Evolutionary conservation across 2,329 filamentous ascomycete species (phyloP).

Genomic region (Karstenula rhodostoma): DNA sequence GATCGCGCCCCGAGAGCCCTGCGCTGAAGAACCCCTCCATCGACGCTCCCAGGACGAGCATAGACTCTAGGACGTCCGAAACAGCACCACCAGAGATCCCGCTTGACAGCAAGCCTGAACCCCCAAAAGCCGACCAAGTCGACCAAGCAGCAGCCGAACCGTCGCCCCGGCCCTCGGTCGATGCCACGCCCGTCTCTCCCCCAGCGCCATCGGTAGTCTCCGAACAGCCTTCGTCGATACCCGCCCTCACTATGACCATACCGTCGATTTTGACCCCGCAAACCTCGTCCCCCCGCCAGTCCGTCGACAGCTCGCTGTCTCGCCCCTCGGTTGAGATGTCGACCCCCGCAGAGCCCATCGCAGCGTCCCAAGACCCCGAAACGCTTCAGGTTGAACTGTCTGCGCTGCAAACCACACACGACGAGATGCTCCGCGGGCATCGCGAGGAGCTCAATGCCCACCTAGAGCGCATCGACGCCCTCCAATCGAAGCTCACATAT

Average conservation of each 20-base stretch:
- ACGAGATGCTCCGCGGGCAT: conserved; percentile 64
- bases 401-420: conserved; percentile 59
- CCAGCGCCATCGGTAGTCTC: conserved; percentile 32
- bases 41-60: conserved; percentile 55
- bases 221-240: conserved; percentile 47
- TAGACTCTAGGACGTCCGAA: conserved; percentile 52
- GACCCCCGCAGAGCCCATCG: conserved; percentile 44
- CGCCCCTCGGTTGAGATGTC: conserved; percentile 41
- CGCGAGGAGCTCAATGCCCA: conserved; percentile 86
- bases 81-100: conserved; percentile 30
- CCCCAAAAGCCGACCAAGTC: conserved; percentile 5
- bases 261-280: conserved; percentile 43
- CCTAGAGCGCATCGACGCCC: conserved; percentile 87
- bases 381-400: conserved; percentile 56
- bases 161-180: conserved; percentile 36
- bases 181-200: conserved; percentile 29
- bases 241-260: conserved; percentile 40
- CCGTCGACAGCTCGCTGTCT: conserved; percentile 42
- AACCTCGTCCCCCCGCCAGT: conserved; percentile 41
- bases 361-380: conserved; percentile 34
- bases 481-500: conserved; percentile 91
- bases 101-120: conserved; percentile 19
- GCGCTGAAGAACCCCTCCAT: conserved; percentile 45
- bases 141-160: conserved; percentile 20
- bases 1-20: conserved; percentile 64